phyloP scores from a whole-genome alignment of 1,284 basidiomycete genomes.

The Bondarzewia mesenterica region DNA sequence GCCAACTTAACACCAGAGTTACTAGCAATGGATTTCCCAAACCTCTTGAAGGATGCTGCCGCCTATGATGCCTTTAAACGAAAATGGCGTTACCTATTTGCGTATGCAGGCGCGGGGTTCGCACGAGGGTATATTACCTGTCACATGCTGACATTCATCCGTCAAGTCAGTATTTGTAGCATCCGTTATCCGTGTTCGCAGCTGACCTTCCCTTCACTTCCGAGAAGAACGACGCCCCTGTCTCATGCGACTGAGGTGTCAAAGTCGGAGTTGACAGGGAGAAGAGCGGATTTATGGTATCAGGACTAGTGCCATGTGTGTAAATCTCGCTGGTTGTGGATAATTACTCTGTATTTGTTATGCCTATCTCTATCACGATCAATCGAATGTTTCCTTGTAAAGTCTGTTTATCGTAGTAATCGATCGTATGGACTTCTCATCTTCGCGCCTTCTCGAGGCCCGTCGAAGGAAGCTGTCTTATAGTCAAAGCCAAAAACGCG shows the following conservation, averaged over 20 bases:
- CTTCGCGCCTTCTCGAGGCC: too few relatives aligned
- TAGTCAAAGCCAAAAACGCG: too few relatives aligned
- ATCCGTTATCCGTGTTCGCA: too few relatives aligned
- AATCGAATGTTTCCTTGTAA: too few relatives aligned
- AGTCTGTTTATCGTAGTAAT: too few relatives aligned
- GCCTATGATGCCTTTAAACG: conserved; percentile 60
- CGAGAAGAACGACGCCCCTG: conserved; percentile 1
- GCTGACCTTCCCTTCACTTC: neutral
- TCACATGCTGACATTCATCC: conserved; percentile 50
- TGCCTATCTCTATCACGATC: too few relatives aligned
- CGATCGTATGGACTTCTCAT: too few relatives aligned
- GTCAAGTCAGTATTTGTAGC: conserved; percentile 17
- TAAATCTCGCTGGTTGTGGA: neutral
- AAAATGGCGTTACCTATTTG: conserved; percentile 75
- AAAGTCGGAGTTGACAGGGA: neutral
- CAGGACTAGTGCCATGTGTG: neutral
- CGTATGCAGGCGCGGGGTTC: conserved; percentile 69
- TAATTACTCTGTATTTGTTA: too few relatives aligned
- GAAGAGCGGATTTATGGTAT: neutral
- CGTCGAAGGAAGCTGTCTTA: too few relatives aligned
- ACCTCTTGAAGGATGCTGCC: conserved; percentile 34
- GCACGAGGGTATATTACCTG: conserved; percentile 70
- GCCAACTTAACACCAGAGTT: conserved; percentile 50
- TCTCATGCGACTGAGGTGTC: neutral
- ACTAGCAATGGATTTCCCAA: conserved; percentile 49